Evolutionary conservation across 1,139 yeast species (phyloP), one percentile per base, ranked within the genome.

Genomic region (Diutina mesorugosa): DNA sequence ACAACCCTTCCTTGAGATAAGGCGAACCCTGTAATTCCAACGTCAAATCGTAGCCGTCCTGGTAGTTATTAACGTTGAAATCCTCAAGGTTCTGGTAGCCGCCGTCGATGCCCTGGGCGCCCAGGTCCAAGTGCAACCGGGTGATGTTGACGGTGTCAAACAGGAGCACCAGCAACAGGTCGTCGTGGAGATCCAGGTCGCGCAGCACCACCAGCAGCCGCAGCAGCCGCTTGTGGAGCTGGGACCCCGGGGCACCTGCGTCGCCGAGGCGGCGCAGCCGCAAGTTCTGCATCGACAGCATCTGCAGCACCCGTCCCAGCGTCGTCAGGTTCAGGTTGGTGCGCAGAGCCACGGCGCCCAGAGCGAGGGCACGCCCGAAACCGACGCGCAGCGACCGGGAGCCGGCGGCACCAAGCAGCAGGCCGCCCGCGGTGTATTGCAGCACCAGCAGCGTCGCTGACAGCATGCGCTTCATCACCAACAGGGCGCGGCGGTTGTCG

Each of bases 1-100:
- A 72, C 54, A 87, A 67, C 0, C 95, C 95, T 69, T 87, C 95
- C 65, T 87, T 85, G 58, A 85, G 79, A 80, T 88, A 87, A 1
- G 95, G 95, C 1, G 91, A 81, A 0, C 93, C 95, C 56, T 78
- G 77, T 53, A 84, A 73, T 61, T 84, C 88, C 60, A 87, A 71
- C 45, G 78, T 77, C 61, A 81, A 77, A 67, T 85, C 90, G 60
- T 76, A 76, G 47, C 72, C 72, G 67, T 80, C 84, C 63, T 76
- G 79, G 63, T 69, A 76, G 58, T 74, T 74, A 51, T 72, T 70
- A 9, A 72, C 72, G 61, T 74, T 69, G 59, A 76, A 76, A 57
- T 73, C 69, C 56, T 75, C 78, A 59, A 72, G 61, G 16, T 80
- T 84, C 62, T 76, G 79, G 63, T 69, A 76, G 59, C 74, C 74